Percentiles rank a stretch among this genome's conserved stretches.
Evolutionary conservation across 2,329 filamentous ascomycete species (phyloP).

Genomic region (Plectosphaerella cucumerina): DNA sequence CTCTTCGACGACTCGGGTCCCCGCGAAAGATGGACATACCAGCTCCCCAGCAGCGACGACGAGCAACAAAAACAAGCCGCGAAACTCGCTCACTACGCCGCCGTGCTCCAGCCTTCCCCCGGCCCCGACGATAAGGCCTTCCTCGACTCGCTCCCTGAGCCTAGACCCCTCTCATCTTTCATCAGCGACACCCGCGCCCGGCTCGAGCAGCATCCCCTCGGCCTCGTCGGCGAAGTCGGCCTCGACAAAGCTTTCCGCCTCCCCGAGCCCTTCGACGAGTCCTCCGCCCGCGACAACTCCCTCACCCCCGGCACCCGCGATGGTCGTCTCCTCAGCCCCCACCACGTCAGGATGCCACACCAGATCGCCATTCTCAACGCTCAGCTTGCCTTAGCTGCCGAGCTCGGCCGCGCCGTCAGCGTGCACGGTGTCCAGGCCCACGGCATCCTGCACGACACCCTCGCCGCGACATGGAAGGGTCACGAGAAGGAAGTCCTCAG

Average conservation of each 20-base stretch:
- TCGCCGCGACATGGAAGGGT: constrained; percentile 66
- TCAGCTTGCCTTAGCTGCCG: constrained; percentile 68
- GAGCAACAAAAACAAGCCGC: constrained; percentile 22
- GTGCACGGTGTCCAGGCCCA: constrained; percentile 75
- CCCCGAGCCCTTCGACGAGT: constrained; percentile 52
- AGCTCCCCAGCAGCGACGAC: constrained; percentile 16
- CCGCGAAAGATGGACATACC: constrained; percentile 30
- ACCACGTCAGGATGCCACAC: constrained; percentile 64
- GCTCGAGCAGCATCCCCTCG: constrained; percentile 54
- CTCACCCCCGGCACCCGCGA: constrained; percentile 69
- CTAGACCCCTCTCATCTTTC: constrained; percentile 55
- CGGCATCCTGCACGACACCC: constrained; percentile 61
- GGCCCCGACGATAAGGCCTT: constrained; percentile 36
- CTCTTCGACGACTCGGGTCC: constrained; percentile 57
- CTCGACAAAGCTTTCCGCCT: constrained; percentile 75
- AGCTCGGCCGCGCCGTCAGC: constrained; percentile 60
- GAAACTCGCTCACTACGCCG: constrained; percentile 57
- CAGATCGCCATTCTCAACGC: constrained; percentile 62
- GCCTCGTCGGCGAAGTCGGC: constrained; percentile 73
- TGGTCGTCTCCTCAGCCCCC: constrained; percentile 61
- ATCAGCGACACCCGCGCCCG: constrained; percentile 50
- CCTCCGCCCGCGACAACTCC: constrained; percentile 29
- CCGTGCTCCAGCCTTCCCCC: constrained; percentile 57
- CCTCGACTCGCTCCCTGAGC: constrained; percentile 50
- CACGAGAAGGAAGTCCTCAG: constrained; percentile 60